Conservation (phyloP, 1,284 basidiomycete genomes). For the Papiliotrema nemorosa region DNA sequence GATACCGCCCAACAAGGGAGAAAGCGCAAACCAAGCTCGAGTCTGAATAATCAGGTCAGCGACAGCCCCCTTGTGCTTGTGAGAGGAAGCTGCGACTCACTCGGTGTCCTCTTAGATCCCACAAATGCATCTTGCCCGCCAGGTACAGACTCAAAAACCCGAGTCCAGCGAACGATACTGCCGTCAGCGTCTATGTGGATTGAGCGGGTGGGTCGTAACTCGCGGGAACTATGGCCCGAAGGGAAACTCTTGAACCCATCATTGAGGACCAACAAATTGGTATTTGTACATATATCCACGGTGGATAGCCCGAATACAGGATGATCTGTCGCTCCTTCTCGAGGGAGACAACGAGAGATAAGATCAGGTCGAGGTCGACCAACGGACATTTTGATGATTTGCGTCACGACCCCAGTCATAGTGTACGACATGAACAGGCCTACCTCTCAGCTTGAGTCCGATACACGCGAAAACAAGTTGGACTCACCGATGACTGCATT, state of each 20-base stretch:
- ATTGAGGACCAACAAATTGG: conserved; percentile 57
- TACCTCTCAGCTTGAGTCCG: conserved; percentile 33
- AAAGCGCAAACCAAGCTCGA: conserved; percentile 77
- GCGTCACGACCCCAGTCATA: conserved; percentile 75
- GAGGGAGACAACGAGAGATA: conserved; percentile 77
- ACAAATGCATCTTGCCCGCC: conserved; percentile 87
- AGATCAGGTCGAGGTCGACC: conserved; percentile 85
- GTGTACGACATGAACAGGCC: conserved; percentile 67
- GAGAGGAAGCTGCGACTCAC: conserved; percentile 53
- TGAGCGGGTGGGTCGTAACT: conserved; percentile 4
- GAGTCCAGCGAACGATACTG: conserved; percentile 87
- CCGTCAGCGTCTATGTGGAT: not conserved
- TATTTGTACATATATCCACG: conserved; percentile 73
- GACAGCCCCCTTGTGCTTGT: not conserved
- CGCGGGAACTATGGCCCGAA: conserved; percentile 66
- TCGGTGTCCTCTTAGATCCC: conserved; percentile 73
- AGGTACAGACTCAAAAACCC: conserved; percentile 86
- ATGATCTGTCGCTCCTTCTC: conserved; percentile 59
- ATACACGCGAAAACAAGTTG: not conserved
- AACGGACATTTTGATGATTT: conserved; percentile 71
- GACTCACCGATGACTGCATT: conserved; percentile 64
- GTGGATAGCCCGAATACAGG: conserved; percentile 70
- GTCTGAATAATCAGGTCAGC: conserved; percentile 54
- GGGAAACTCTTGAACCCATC: conserved; percentile 95
- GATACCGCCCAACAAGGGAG: conserved; percentile 72